These are phyloP conservation scores for Prinsepia uniflora DNA, from an alignment of 306 rosid species.

Conservation along the genomic window DNA sequence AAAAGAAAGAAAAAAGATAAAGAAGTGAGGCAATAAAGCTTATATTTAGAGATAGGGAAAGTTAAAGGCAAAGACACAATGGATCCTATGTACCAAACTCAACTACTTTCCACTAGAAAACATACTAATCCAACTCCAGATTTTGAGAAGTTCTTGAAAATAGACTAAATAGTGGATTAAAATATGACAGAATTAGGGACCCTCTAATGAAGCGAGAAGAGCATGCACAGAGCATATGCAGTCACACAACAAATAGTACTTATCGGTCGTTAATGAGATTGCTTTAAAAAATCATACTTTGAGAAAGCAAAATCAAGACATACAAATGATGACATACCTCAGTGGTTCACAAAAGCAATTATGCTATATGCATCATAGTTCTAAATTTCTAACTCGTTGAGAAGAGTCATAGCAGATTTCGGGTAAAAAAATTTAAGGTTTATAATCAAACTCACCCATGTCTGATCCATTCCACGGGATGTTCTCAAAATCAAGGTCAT, in stretches of 20 bases:
- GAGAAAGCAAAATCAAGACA: slow-evolving; percentile 1
- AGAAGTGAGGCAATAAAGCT: slow-evolving; percentile 31
- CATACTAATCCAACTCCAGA: slow-evolving; percentile 31
- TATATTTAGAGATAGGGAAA: slow-evolving; percentile 37
- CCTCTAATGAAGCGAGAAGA: slow-evolving; percentile 1
- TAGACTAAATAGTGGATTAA: slow-evolving; percentile 9
- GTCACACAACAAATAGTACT: slow-evolving; percentile 22
- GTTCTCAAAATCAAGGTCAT: slow-evolving; percentile 79
- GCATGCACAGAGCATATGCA: slow-evolving; percentile 6
- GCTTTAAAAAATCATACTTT: slow-evolving; percentile 16
- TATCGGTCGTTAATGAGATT: slow-evolving; percentile 24
- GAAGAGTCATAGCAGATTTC: slow-evolving; percentile 4
- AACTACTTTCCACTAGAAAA: slow-evolving; percentile 28
- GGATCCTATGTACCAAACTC: slow-evolving; percentile 83
- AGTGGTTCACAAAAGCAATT: slow-evolving; percentile 10
- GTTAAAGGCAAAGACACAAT: slow-evolving; percentile 50
- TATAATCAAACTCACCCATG: slow-evolving; percentile 60
- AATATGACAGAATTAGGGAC: slow-evolving; percentile 17
- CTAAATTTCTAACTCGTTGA: neutral
- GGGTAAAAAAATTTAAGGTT: neutral
- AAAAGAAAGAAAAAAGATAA: slow-evolving; percentile 27
- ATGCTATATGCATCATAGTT: neutral
- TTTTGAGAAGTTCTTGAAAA: slow-evolving; percentile 37
- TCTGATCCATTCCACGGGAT: slow-evolving; percentile 83
- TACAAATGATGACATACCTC: neutral